Base-by-base conservation (phyloP, 2,329 filamentous ascomycete genomes). In the Epichloe aotearoae region DNA sequence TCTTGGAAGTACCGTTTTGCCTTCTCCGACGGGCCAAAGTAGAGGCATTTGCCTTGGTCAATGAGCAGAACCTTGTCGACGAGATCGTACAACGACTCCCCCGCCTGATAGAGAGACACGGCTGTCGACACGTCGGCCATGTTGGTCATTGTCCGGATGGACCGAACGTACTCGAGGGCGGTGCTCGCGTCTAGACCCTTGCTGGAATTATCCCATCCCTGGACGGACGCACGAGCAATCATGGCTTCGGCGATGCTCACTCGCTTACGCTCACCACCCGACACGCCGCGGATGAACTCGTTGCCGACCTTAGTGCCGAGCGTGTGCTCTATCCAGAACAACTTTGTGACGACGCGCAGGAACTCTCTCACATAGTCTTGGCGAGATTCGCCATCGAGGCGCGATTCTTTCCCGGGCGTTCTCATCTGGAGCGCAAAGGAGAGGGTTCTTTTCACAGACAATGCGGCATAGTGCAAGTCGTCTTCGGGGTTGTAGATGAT, bases 1-100 rank as follows among this genome's bases (percentile, higher is more conserved):
- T 77, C 68, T 46, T 81, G 66, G 55, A 90, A 89, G 61, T 86
- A 90, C 30, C 73, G 64, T 60, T 79, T 84, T 1, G 85, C 86
- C 2, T 77, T 68, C 4, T 76, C 73, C 0, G 78, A 73, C 0
- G 72, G 72, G 2, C 86, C 86, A 57, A 82, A 90, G 67, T 80
- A 90, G 19, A 88, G 78, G 56, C 84, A 84, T 52, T 80, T 77
- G 3, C 86, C 86, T 47, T 82, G 51, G 53, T 87, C 82, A 46
- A 89, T 84, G n/a, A 89, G 76, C 43, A 87, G 65, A 0, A 88
- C 83, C 64, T 88, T 88, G 64, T 88, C 85, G 67, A 86, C 85
- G 2, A 84, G 70, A 2, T 80, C 69, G 58, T 80, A 84, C 30
- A 85, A 77, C 3, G 73, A 76, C 51, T 86, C 80, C 4, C 80